Evolutionary conservation across 768 basidiomycete species (phyloP).

Genomic region (Tulasnella calospora): DNA sequence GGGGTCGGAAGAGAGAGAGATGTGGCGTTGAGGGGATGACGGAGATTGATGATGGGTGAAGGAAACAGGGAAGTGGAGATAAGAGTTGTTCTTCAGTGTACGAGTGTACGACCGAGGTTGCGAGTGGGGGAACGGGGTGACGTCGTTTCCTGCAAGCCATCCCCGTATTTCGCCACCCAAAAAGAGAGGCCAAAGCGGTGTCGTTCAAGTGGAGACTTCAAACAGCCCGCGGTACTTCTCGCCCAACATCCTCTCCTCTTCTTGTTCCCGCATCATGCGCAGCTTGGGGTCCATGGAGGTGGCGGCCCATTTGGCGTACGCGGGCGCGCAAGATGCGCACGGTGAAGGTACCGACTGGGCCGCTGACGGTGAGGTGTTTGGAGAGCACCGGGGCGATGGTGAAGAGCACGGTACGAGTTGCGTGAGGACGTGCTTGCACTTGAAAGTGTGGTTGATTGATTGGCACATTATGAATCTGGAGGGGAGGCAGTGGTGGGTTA

Average conservation of each 20-base stretch:
- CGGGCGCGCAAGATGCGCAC: slow-evolving; percentile 18
- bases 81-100: background rate
- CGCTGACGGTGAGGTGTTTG: background rate
- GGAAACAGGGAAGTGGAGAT: background rate
- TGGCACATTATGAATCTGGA: slow-evolving; percentile 17
- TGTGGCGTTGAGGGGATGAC: background rate
- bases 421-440: slow-evolving; percentile 24
- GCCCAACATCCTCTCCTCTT: slow-evolving; percentile 17
- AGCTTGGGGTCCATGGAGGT: slow-evolving; percentile 13
- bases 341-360: slow-evolving; percentile 6
- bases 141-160: background rate
- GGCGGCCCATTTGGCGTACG: slow-evolving; percentile 25
- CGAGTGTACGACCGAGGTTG: background rate
- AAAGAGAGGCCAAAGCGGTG: background rate
- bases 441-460: slow-evolving; percentile 16
- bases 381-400: background rate
- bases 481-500: background rate
- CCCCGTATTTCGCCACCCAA: background rate
- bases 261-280: slow-evolving; percentile 15
- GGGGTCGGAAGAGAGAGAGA: background rate
- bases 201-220: background rate
- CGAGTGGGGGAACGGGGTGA: background rate
- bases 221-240: slow-evolving; percentile 16
- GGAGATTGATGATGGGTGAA: background rate
- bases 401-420: slow-evolving; percentile 14